Percentiles rank a stretch among this genome's conserved stretches.
phyloP scores from a whole-genome alignment of 225 moss, liverwort and hornwort genomes.

The Physcomitrium patens region DNA sequence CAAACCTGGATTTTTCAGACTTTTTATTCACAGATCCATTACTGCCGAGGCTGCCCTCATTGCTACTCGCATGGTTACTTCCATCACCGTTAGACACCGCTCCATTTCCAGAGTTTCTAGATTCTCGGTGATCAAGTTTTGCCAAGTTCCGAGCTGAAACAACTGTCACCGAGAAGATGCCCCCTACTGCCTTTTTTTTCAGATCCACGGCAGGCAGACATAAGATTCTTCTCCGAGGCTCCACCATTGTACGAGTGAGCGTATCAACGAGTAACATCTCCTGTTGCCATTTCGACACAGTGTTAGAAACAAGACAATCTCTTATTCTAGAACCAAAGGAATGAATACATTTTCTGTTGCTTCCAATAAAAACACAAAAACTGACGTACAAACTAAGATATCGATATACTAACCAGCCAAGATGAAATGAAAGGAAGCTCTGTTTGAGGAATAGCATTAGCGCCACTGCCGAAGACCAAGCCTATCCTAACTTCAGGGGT shows the following conservation, averaged over 20 bases:
- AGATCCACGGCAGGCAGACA: conserved; percentile 44
- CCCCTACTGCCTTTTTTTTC: conserved; percentile 52
- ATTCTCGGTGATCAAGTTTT: conserved; percentile 30
- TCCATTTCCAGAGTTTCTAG: conserved; percentile 26
- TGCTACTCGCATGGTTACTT: conserved; percentile 34
- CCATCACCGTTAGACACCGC: conserved; percentile 27
- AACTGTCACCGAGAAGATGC: conserved; percentile 47
- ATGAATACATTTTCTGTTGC: background rate
- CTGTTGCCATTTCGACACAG: conserved; percentile 20
- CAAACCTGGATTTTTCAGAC: conserved; percentile 57
- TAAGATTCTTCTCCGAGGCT: conserved; percentile 50
- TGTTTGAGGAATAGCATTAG: conserved; percentile 71
- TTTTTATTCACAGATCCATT: conserved; percentile 32
- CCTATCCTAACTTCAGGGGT: conserved; percentile 75
- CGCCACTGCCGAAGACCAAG: conserved; percentile 82
- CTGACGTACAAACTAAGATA: background rate
- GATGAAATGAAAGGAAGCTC: conserved; percentile 75
- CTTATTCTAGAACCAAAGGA: background rate
- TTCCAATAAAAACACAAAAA: background rate
- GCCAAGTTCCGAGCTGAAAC: conserved; percentile 59
- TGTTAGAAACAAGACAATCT: conserved; percentile 5
- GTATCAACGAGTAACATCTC: conserved; percentile 46
- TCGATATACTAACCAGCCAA: conserved; percentile 68
- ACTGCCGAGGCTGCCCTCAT: conserved; percentile 41
- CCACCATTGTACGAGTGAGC: conserved; percentile 50